These are phyloP conservation scores for Boletus rex-veris DNA, from an alignment of 768 basidiomycete genomes.

Conservation along the genomic window DNA sequence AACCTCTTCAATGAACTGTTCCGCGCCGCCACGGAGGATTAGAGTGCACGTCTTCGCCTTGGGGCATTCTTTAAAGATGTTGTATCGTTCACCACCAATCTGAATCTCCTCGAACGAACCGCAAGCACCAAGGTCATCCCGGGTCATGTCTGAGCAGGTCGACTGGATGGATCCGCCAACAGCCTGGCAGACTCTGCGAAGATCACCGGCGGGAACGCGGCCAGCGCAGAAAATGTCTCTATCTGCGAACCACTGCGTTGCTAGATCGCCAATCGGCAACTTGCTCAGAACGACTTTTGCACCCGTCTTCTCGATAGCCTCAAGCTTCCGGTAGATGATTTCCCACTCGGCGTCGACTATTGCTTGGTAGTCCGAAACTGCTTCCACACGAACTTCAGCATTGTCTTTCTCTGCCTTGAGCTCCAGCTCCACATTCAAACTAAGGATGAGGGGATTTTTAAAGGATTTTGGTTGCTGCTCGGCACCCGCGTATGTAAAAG, in stretches of 20 bases:
- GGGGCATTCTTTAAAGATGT: slow-evolving; percentile 89
- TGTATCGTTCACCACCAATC: slow-evolving; percentile 95
- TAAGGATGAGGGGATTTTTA: slow-evolving; percentile 82
- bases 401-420: slow-evolving; percentile 99
- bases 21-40: slow-evolving; percentile 91
- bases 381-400: slow-evolving; percentile 95
- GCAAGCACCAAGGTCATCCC: slow-evolving; percentile 92
- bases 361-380: slow-evolving; percentile 96
- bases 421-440: slow-evolving; percentile 96
- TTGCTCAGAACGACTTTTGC: slow-evolving; percentile 98
- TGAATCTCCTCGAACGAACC: slow-evolving; percentile 91
- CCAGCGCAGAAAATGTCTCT: slow-evolving; percentile 99
- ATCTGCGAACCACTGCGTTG: slow-evolving; percentile 99
- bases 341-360: slow-evolving; percentile 99
- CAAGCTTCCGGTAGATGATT: slow-evolving; percentile 96
- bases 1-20: slow-evolving; percentile 98
- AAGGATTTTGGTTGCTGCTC: slow-evolving; percentile 98
- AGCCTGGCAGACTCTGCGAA: slow-evolving; percentile 92
- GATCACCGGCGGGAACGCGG: slow-evolving; percentile 84
- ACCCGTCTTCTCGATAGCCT: slow-evolving; percentile 93
- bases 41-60: slow-evolving; percentile 96
- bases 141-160: slow-evolving; percentile 88
- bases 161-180: slow-evolving; percentile 94
- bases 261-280: slow-evolving; percentile 96
- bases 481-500: slow-evolving; percentile 97